A percentile compares a stretch with the other conserved stretches of the same genome.
These are phyloP conservation scores for Carex littledalei DNA, from an alignment of 176 grass and related monocot species.

Conservation along the genomic window DNA sequence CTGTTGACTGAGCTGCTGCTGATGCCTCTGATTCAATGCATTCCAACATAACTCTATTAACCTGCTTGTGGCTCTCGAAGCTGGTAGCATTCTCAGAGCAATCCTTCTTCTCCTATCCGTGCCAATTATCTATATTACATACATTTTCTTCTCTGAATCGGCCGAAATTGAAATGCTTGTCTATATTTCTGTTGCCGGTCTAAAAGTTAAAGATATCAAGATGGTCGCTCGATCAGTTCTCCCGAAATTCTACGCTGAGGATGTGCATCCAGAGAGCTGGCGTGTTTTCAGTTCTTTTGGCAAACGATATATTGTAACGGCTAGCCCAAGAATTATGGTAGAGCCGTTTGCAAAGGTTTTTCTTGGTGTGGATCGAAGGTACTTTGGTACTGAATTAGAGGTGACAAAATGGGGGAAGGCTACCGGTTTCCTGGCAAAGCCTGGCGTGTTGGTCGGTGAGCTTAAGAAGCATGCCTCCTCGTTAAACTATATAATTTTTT, in stretches of 20 bases:
- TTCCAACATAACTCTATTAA: background rate
- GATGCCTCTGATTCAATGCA: no score
- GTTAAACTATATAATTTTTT: no score
- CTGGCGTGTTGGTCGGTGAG: constrained; percentile 58
- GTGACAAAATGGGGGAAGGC: constrained; percentile 9
- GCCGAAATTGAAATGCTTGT: constrained; percentile 66
- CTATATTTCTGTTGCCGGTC: constrained; percentile 71
- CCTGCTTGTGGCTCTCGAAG: constrained; percentile 88
- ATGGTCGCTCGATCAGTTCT: constrained; percentile 78
- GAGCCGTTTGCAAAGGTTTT: constrained; percentile 56
- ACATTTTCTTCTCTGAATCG: constrained; percentile 90
- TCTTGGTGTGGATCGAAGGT: constrained; percentile 48
- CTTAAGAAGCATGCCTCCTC: constrained; percentile 56
- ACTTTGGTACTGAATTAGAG: no score
- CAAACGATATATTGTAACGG: constrained; percentile 56
- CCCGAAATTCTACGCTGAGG: constrained; percentile 81
- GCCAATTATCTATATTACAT: constrained; percentile 63
- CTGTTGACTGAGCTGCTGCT: no score
- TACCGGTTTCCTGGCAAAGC: constrained; percentile 65
- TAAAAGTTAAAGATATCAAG: constrained; percentile 71
- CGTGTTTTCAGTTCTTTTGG: constrained; percentile 77
- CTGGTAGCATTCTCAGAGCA: constrained; percentile 76
- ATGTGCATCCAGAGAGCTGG: constrained; percentile 98
- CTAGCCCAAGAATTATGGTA: constrained; percentile 72
- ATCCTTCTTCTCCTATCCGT: constrained; percentile 62